A percentile compares a stretch with the other conserved stretches of the same genome.
These are phyloP conservation scores for Apophysomyces variabilis DNA, from an alignment of 371 early-diverging fungal species.

Conservation along the genomic window DNA sequence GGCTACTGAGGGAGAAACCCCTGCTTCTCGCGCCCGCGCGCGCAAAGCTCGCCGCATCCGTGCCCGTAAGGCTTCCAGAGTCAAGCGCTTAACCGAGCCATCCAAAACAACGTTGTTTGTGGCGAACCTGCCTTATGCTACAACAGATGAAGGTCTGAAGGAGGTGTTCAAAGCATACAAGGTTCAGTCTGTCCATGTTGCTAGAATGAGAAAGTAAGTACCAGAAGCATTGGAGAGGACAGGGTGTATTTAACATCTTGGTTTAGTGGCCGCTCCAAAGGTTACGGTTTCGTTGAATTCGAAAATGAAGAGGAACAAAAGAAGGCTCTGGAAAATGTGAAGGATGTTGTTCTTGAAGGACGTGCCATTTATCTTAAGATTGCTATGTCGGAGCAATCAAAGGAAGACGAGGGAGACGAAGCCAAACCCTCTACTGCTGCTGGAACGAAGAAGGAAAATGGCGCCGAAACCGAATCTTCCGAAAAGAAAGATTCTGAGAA, in stretches of 20 bases:
- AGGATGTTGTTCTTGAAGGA: conserved; percentile 62
- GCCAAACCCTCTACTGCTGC: background rate
- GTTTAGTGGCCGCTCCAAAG: conserved; percentile 72
- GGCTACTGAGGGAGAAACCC: background rate
- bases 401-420: conserved; percentile 9
- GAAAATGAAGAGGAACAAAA: conserved; percentile 75
- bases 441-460: conserved; percentile 13
- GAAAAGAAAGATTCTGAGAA: background rate
- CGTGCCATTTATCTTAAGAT: conserved; percentile 73
- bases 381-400: conserved; percentile 55
- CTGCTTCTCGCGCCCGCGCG: background rate
- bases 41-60: conserved; percentile 3
- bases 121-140: conserved; percentile 88
- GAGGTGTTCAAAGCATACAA: conserved; percentile 76
- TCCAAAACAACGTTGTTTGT: conserved; percentile 87
- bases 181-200: conserved; percentile 75
- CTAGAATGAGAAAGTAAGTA: conserved; percentile 43
- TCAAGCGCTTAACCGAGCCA: conserved; percentile 51
- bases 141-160: conserved; percentile 75
- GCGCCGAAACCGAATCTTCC: background rate
- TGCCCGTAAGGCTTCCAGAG: background rate
- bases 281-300: conserved; percentile 90
- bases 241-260: background rate
- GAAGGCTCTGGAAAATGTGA: conserved; percentile 67
- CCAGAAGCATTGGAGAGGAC: background rate